Evolutionary conservation across 139 green algal species (phyloP).

Genomic region (Desmodesmus armatus): DNA sequence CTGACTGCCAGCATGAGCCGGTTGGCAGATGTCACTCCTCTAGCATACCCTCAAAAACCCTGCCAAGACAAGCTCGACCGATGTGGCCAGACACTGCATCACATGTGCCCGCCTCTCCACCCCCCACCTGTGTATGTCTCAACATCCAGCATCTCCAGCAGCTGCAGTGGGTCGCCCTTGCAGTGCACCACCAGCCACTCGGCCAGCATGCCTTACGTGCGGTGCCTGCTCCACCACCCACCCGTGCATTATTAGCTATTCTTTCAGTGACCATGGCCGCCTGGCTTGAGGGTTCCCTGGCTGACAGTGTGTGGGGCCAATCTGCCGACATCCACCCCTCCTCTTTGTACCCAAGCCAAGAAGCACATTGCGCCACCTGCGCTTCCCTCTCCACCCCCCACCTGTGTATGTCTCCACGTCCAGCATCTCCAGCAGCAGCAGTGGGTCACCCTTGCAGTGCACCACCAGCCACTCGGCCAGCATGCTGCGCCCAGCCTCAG

Average conservation of each 20-base stretch:
- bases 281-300: too few species aligned
- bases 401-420: constrained; percentile 44
- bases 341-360: background rate
- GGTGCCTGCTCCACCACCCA: too few species aligned
- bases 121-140: constrained; percentile 37
- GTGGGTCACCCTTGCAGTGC: background rate
- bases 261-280: too few species aligned
- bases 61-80: too few species aligned
- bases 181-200: constrained; percentile 13
- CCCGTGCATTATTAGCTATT: too few species aligned
- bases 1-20: too few species aligned
- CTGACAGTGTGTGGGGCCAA: too few species aligned
- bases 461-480: constrained; percentile 15
- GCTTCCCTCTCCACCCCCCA: background rate
- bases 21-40: too few species aligned
- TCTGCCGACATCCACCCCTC: background rate
- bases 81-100: too few species aligned
- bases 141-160: constrained; percentile 36
- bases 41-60: too few species aligned
- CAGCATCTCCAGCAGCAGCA: constrained; percentile 20
- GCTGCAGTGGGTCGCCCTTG: background rate
- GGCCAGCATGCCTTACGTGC: too few species aligned
- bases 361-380: background rate
- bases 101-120: background rate
- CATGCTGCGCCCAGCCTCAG: constrained; percentile 7